phyloP scores from a whole-genome alignment of 805 yeast species.

The Komagataella populi region DNA sequence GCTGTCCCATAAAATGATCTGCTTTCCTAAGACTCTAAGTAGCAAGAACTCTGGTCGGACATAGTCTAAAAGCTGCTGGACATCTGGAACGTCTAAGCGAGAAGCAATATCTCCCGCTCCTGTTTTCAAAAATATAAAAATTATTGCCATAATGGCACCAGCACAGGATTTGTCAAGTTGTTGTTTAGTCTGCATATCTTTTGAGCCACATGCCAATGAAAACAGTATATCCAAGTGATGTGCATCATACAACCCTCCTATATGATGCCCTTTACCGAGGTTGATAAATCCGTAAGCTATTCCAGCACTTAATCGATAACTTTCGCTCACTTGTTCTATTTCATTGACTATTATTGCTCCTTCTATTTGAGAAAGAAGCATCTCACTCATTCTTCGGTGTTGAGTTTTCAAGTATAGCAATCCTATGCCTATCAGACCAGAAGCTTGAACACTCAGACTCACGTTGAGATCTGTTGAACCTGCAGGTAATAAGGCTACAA shows the following conservation, averaged over 20 bases:
- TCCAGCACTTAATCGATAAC: slow-evolving; percentile 81
- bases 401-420: slow-evolving; percentile 64
- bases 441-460: slow-evolving; percentile 70
- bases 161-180: slow-evolving; percentile 49
- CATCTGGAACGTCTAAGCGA: slow-evolving; percentile 46
- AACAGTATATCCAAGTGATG: slow-evolving; percentile 49
- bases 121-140: slow-evolving; percentile 61
- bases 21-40: slow-evolving; percentile 46
- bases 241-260: slow-evolving; percentile 43
- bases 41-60: slow-evolving; percentile 68
- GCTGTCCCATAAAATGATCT: slow-evolving; percentile 60
- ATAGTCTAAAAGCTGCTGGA: slow-evolving; percentile 48
- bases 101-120: slow-evolving; percentile 44
- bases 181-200: slow-evolving; percentile 47
- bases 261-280: slow-evolving; percentile 57
- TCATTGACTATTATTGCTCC: slow-evolving; percentile 35
- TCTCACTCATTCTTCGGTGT: slow-evolving; percentile 78
- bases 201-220: slow-evolving; percentile 38
- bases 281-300: slow-evolving; percentile 77
- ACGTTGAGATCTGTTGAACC: slow-evolving; percentile 89
- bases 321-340: slow-evolving; percentile 49
- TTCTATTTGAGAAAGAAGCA: slow-evolving; percentile 51
- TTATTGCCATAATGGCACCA: slow-evolving; percentile 69
- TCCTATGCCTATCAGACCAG: slow-evolving; percentile 87
- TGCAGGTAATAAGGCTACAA: slow-evolving; percentile 78